These are phyloP conservation scores for Melastoma malabathricum DNA, from an alignment of 345 rosid genomes.

Conservation along the genomic window DNA sequence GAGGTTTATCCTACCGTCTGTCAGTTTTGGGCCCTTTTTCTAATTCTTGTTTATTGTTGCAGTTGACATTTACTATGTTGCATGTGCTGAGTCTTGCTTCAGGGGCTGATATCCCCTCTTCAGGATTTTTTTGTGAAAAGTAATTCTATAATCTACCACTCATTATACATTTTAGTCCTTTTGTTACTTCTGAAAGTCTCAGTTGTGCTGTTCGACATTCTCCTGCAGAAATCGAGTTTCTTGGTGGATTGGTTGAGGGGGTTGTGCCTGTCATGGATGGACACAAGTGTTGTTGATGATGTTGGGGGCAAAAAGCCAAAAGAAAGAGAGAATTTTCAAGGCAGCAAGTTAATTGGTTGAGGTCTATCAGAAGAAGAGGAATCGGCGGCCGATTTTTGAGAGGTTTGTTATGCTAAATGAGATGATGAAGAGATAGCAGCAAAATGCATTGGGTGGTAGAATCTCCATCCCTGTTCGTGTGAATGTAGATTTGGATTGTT, in stretches of 20 bases:
- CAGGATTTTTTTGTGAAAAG: conserved; percentile 69
- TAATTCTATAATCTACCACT: conserved; percentile 17
- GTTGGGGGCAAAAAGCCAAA: conserved; percentile 31
- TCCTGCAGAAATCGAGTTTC: conserved; percentile 48
- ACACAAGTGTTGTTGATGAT: conserved; percentile 18
- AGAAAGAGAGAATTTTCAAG: conserved; percentile 59
- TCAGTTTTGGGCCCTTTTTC: not conserved
- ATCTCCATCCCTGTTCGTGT: too few species aligned
- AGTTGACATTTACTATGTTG: conserved; percentile 76
- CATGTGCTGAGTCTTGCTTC: conserved; percentile 62
- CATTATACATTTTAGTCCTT: not conserved
- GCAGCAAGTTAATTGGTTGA: conserved; percentile 40
- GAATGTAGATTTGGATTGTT: too few species aligned
- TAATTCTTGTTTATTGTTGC: conserved; percentile 11
- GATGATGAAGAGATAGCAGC: conserved; percentile 9
- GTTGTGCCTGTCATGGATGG: conserved; percentile 39
- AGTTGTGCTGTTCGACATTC: not conserved
- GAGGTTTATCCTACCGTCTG: not conserved
- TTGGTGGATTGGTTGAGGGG: conserved; percentile 83
- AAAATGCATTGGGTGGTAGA: too few species aligned
- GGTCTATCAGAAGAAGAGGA: conserved; percentile 26
- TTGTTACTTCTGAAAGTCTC: not conserved
- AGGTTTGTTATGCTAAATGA: conserved; percentile 30
- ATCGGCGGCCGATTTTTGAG: conserved; percentile 18
- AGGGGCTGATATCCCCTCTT: conserved; percentile 36